phyloP scores from a whole-genome alignment of 2,329 filamentous ascomycete genomes.

The Plectosphaerella plurivora region DNA sequence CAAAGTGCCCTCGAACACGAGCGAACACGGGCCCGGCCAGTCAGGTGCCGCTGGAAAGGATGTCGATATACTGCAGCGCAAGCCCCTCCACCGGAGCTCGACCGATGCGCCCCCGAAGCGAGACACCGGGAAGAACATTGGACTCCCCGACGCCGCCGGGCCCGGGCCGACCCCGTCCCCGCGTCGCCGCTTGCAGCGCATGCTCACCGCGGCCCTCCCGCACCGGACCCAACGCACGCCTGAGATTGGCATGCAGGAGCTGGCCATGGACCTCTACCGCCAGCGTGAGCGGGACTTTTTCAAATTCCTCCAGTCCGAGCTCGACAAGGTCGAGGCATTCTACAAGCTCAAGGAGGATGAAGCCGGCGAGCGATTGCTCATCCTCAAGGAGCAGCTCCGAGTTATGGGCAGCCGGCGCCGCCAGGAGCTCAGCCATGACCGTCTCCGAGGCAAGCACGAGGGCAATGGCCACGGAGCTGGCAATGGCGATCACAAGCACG shows the following conservation, averaged over 20 bases:
- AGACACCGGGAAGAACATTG: background rate
- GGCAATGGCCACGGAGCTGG: constrained; percentile 13
- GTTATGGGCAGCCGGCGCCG: constrained; percentile 85
- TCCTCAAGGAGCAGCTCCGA: constrained; percentile 80
- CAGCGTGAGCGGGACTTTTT: constrained; percentile 81
- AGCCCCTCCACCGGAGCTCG: too few relatives aligned
- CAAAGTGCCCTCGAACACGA: constrained; percentile 27
- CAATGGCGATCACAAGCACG: constrained; percentile 19
- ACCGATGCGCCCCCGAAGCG: too few relatives aligned
- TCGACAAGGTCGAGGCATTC: constrained; percentile 89
- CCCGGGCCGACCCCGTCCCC: constrained; percentile 4
- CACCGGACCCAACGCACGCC: constrained; percentile 26
- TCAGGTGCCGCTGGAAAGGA: too few relatives aligned
- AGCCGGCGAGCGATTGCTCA: constrained; percentile 64
- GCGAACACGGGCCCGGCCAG: constrained; percentile 8
- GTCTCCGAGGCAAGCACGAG: constrained; percentile 25
- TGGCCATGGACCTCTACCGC: constrained; percentile 56
- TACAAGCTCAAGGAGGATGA: constrained; percentile 87
- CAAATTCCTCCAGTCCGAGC: constrained; percentile 73
- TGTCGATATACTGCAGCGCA: too few relatives aligned
- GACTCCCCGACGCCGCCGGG: constrained; percentile 7
- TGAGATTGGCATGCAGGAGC: constrained; percentile 37
- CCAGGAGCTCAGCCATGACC: constrained; percentile 57
- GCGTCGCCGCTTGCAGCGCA: constrained; percentile 24
- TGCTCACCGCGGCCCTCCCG: constrained; percentile 31